These are phyloP conservation scores for Cladosporium sp. DNA, from an alignment of 2,329 filamentous ascomycete species.

Conservation along the genomic window DNA sequence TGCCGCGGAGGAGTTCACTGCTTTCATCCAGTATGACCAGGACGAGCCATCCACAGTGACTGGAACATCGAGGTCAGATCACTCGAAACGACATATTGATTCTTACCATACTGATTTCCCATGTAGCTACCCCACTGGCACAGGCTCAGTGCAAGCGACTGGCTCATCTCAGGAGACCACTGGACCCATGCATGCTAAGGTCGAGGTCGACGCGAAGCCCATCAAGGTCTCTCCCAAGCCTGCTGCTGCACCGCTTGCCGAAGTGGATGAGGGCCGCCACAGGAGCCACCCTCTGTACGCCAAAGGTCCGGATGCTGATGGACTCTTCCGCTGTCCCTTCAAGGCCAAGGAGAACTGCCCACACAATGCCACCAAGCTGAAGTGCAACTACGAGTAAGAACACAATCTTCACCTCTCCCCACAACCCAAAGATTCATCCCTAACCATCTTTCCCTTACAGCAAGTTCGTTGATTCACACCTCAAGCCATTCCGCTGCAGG, in stretches of 20 bases:
- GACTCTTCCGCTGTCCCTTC: conserved; percentile 92
- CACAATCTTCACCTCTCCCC: background rate
- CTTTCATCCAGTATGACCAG: conserved; percentile 36
- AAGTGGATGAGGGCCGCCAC: conserved; percentile 39
- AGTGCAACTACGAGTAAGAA: conserved; percentile 98
- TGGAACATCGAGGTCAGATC: conserved; percentile 31
- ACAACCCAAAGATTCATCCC: conserved; percentile 16
- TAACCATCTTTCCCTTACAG: conserved; percentile 51
- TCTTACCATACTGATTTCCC: conserved; percentile 25
- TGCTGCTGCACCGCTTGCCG: conserved; percentile 17
- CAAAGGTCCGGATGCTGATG: conserved; percentile 66
- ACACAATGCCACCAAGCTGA: conserved; percentile 92
- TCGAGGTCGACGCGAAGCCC: conserved; percentile 8
- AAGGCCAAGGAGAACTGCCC: conserved; percentile 73
- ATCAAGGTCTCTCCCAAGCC: conserved; percentile 20
- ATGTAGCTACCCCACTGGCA: conserved; percentile 25
- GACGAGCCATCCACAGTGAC: conserved; percentile 23
- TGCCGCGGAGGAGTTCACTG: conserved; percentile 31
- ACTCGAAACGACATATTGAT: background rate
- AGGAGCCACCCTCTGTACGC: conserved; percentile 69
- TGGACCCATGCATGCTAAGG: background rate
- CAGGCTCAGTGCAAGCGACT: background rate
- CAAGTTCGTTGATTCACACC: conserved; percentile 95
- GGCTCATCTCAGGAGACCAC: conserved; percentile 6
- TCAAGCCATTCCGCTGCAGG: conserved; percentile 97